phyloP scores from a whole-genome alignment of 352 stramenopile genomes.

The Paralagenidium karlingii region DNA sequence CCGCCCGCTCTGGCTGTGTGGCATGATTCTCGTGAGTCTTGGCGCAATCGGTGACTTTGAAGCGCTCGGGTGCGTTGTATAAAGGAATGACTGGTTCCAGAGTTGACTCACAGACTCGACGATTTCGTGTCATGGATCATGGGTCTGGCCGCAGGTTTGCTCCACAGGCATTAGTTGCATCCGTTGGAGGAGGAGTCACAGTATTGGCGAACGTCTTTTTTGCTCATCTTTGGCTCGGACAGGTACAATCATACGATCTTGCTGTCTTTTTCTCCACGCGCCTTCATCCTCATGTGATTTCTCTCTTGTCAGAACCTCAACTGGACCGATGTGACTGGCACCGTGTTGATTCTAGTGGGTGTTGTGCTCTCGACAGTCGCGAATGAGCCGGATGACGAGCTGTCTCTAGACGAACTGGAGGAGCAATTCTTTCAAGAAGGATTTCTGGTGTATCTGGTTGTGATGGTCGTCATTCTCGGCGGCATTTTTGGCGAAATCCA shows the following conservation, averaged over 20 bases:
- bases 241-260: constrained; percentile 12
- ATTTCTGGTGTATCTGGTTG: constrained; percentile 63
- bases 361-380: constrained; percentile 71
- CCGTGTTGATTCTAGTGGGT: constrained; percentile 66
- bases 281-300: background rate
- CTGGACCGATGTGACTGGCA: constrained; percentile 50
- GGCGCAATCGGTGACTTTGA: constrained; percentile 81
- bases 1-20: constrained; percentile 72
- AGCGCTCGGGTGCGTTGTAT: constrained; percentile 33
- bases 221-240: constrained; percentile 70
- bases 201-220: constrained; percentile 86
- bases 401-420: constrained; percentile 68
- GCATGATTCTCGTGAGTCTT: constrained; percentile 65
- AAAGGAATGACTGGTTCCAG: too few species aligned
- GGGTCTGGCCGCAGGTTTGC: constrained; percentile 31
- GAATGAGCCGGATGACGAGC: constrained; percentile 68
- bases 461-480: constrained; percentile 59
- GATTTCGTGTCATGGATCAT: background rate
- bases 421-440: constrained; percentile 61
- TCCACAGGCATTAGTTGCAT: constrained; percentile 73
- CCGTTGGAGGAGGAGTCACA: constrained; percentile 74
- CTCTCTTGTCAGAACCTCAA: constrained; percentile 31
- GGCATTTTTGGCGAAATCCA: constrained; percentile 67
- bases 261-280: constrained; percentile 1
- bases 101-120: too few species aligned